These are phyloP conservation scores for Phialophora verrucosa DNA, from an alignment of 2,329 filamentous ascomycete species.

Conservation along the genomic window DNA sequence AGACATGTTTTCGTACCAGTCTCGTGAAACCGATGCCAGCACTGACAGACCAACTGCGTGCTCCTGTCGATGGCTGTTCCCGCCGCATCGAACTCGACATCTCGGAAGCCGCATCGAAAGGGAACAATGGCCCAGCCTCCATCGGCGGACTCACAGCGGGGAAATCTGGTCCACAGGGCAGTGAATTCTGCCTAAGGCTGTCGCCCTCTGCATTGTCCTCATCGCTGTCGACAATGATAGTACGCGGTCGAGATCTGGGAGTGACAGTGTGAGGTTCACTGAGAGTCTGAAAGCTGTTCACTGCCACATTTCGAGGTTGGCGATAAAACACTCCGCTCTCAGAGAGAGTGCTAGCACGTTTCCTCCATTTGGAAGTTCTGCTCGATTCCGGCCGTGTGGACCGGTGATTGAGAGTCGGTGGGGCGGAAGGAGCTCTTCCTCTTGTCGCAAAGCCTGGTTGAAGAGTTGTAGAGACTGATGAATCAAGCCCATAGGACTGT, in stretches of 20 bases:
- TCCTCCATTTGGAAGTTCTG: neutral
- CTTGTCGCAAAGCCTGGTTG: neutral
- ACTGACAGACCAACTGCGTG: neutral
- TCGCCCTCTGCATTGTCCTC: conserved; percentile 62
- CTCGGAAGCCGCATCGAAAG: neutral
- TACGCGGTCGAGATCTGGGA: neutral
- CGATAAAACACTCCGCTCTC: neutral
- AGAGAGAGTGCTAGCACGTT: neutral
- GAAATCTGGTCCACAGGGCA: conserved; percentile 63
- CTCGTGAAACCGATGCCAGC: neutral
- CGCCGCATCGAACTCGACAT: neutral
- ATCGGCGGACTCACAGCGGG: neutral
- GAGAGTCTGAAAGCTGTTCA: neutral
- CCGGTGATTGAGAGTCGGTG: too few species aligned
- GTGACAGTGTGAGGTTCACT: neutral
- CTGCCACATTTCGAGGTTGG: neutral
- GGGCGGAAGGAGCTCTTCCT: conserved; percentile 1
- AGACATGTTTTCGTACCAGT: neutral
- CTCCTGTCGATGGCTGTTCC: neutral
- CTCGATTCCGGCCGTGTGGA: neutral
- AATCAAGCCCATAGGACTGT: neutral
- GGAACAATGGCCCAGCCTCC: neutral
- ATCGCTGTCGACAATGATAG: conserved; percentile 50
- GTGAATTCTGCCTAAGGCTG: conserved; percentile 66
- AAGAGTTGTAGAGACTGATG: too few species aligned